phyloP scores from a whole-genome alignment of 768 basidiomycete genomes.

The Lentinus brumalis region DNA sequence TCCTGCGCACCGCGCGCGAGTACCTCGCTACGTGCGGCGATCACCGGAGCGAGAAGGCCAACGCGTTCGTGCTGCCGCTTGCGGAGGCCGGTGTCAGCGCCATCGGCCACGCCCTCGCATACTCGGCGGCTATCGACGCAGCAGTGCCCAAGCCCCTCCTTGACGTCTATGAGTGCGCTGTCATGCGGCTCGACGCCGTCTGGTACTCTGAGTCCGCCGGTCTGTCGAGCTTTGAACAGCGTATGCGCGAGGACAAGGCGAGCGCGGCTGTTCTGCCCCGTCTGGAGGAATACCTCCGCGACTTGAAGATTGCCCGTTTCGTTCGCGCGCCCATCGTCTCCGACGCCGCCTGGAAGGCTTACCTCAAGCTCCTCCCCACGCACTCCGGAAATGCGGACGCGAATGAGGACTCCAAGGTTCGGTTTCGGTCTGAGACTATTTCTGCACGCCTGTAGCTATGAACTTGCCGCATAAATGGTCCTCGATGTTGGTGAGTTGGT shows the following conservation, averaged over 20 bases:
- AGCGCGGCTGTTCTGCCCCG: slow-evolving; percentile 10
- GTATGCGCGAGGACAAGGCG: slow-evolving; percentile 7
- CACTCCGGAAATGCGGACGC: no score
- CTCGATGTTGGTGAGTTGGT: no score
- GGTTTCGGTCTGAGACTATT: no score
- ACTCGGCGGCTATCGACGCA: slow-evolving; percentile 8
- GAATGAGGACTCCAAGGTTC: no score
- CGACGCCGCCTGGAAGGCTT: slow-evolving; percentile 9
- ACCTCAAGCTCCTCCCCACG: no score
- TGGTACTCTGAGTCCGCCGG: slow-evolving; percentile 23
- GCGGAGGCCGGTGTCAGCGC: slow-evolving; percentile 20
- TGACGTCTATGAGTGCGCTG: slow-evolving; percentile 18
- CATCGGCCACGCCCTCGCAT: slow-evolving; percentile 21
- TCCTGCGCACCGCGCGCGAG: no score
- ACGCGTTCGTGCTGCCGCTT: slow-evolving; percentile 21
- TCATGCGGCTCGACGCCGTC: slow-evolving; percentile 16
- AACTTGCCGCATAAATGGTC: no score
- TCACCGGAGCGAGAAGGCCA: neutral
- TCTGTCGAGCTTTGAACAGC: slow-evolving; percentile 6
- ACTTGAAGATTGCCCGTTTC: slow-evolving; percentile 10
- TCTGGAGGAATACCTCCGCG: slow-evolving; percentile 12
- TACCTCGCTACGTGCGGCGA: no score
- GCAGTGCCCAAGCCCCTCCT: slow-evolving; percentile 15
- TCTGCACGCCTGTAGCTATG: no score
- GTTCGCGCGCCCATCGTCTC: slow-evolving; percentile 22